Evolutionary conservation across 352 stramenopile genomes (phyloP), one percentile per base, ranked within the genome.

Genomic region (Phytophthora brassicae): DNA sequence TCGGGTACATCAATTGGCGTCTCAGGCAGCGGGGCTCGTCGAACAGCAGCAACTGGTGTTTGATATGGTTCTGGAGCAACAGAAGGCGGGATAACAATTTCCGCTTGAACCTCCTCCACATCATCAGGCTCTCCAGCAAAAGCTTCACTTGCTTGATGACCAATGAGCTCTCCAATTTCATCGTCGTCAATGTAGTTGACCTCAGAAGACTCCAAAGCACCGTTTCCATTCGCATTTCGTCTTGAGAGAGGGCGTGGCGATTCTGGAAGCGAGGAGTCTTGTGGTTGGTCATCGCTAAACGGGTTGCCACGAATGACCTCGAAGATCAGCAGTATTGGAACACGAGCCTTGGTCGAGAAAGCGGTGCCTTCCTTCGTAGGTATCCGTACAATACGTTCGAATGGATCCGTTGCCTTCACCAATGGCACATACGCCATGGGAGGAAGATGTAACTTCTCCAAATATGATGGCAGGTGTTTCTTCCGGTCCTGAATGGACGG

Each of bases 351-450:
- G 8, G 87, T 96, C 12, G 85, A 94, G 47, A 96, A 96, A 0
- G 84, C 87, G 2, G 87, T 94, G 31, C 87, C 87, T 84, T 96
- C 87, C 35, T 91, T 92, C 1, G 78, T 83, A 6, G 86, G 86
- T 55, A 96, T 92, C 22, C 81, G 79, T 29, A 94, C 78, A 28
- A 96, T 93, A 11, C 86, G 86, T 61, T 96, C 88, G 55, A 94
- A 94, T 20, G 88, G 86, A 54, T 96, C 88, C 1, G 86, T 94
- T 7, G 87, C 88, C 54, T 95, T 94, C 16, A 92, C 84, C 12
- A 95, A 70, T 6, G 88, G 88, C 11, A 96, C 86, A 54, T 95
- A 96, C 16, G 87, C 88, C 82, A 95, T 94, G 2, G 85, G 85
- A n/a, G 85, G 87, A 35, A 95, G 50, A 47, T 79, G 75, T n/a